Conservation (phyloP, 169 alveolate genomes). For the Plasmodium ovale region DNA sequence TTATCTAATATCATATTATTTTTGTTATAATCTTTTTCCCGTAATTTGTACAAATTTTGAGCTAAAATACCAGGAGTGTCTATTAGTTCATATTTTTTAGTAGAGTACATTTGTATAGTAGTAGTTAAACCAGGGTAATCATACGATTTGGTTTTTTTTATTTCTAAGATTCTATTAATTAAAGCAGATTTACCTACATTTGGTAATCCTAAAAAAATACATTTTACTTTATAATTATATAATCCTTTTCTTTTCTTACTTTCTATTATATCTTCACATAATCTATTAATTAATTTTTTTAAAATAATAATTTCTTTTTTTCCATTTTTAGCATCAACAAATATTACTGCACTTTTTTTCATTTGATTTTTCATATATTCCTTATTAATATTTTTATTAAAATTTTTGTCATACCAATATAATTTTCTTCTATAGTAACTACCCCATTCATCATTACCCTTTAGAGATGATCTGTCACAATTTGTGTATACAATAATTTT, state of each 20-base stretch:
- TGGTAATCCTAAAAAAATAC: slow-evolving; percentile 87
- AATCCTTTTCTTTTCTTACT: slow-evolving; percentile 78
- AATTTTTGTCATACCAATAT: slow-evolving; percentile 70
- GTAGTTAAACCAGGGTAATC: slow-evolving; percentile 87
- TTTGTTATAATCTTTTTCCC: slow-evolving; percentile 41
- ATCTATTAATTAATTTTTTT: slow-evolving; percentile 80
- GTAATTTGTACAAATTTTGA: slow-evolving; percentile 77
- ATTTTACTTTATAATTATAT: slow-evolving; percentile 81
- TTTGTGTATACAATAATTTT: slow-evolving; percentile 82
- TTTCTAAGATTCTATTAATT: slow-evolving; percentile 84
- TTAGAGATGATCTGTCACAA: slow-evolving; percentile 77
- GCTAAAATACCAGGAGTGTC: slow-evolving; percentile 87
- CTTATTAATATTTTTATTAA: slow-evolving; percentile 77
- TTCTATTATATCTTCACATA: slow-evolving; percentile 77
- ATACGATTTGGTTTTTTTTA: slow-evolving; percentile 83
- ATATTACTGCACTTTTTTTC: slow-evolving; percentile 80
- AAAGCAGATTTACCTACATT: slow-evolving; percentile 89
- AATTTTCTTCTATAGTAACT: slow-evolving; percentile 81
- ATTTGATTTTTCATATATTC: slow-evolving; percentile 69
- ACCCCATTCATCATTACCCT: slow-evolving; percentile 85
- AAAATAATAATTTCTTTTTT: slow-evolving; percentile 78
- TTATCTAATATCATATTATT: slow-evolving; percentile 40
- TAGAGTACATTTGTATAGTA: slow-evolving; percentile 66
- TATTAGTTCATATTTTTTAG: slow-evolving; percentile 79
- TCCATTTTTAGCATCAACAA: slow-evolving; percentile 84